Base-by-base conservation (phyloP, 164 flowering plant species). In the Warburgia ugandensis region DNA sequence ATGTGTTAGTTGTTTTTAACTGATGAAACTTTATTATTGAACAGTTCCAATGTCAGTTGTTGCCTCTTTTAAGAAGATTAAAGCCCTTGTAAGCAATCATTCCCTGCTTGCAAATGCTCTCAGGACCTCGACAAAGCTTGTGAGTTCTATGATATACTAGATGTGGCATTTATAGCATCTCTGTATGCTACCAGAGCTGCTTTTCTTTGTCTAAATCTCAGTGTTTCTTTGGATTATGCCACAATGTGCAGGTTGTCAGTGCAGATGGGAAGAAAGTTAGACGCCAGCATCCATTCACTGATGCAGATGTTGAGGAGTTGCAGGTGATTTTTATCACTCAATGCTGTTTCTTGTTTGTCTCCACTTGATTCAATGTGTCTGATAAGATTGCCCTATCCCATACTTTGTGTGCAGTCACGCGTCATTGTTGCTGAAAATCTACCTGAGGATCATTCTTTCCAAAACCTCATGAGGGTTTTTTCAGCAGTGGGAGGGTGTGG, bases 371-470 rank as follows among this genome's bases (percentile, higher is more conserved):
- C 10, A 35, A 14, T 25, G 17, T 29, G 20, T 17, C 42, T 11
- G 22, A 22, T 22, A 1, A 8, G n/a, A 6, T 28, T 13, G 14
- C 19, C 10, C n/a, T 2, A 56, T 22, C 36, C 48, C 35, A 30
- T 40, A n/a, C n/a, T 22, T 40, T 55, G 26, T 66, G 13, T 63
- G 55, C 68, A 92, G 99, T 74, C 94, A 43, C 95, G 95, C 53
- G 79, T 83, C 39, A 66, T 92, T 55, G 63, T 92, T 65, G 95
- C 95, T 61, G 99, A 92, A 64, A 92, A 92, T 62, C 67, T 92
- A 47, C 98, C 98, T 3, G 96, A 88, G 45, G 95, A 86, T 63
- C 96, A 86, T 71, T 85, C 86, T 68, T 77, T 83, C 65, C 99
- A 85, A 63, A 88, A 79, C 47, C 95, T 92, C n/a, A 73, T 85